phyloP scores from a whole-genome alignment of 345 rosid species.

The Hirschfeldia incana region DNA sequence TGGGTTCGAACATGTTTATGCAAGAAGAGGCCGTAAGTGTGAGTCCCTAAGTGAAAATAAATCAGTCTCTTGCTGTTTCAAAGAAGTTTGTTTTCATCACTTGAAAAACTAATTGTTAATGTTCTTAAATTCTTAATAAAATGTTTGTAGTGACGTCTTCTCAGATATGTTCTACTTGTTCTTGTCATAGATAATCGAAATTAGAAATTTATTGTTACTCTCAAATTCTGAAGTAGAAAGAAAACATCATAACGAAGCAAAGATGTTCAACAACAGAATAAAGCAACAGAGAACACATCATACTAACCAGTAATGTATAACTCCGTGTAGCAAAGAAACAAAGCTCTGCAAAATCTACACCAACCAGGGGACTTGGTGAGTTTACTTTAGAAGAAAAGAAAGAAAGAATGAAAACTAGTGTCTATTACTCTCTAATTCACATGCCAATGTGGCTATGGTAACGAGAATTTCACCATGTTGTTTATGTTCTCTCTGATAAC shows the following conservation, averaged over 20 bases:
- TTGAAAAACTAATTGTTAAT: background rate
- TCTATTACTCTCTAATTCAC: background rate
- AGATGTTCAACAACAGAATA: background rate
- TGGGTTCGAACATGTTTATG: conserved; percentile 3
- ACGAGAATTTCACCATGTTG: conserved; percentile 1
- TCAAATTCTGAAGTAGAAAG: conserved; percentile 6
- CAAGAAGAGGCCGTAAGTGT: conserved; percentile 9
- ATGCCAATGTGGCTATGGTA: background rate
- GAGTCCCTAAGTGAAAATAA: conserved; percentile 24
- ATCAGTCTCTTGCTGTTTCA: background rate
- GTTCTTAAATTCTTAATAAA: background rate
- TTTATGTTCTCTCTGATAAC: conserved; percentile 28
- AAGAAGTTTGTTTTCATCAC: background rate
- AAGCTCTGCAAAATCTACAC: conserved; percentile 27
- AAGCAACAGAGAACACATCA: background rate
- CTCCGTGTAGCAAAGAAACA: conserved; percentile 16
- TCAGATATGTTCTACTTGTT: background rate
- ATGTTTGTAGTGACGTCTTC: background rate
- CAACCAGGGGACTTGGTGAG: conserved; percentile 14
- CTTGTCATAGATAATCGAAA: background rate
- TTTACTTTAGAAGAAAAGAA: background rate
- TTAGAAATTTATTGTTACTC: background rate
- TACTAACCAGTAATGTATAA: background rate
- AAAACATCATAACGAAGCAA: conserved; percentile 9
- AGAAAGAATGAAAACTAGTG: background rate